phyloP scores from a whole-genome alignment of 2,329 filamentous ascomycete species.

The Aspergillus jensenii region DNA sequence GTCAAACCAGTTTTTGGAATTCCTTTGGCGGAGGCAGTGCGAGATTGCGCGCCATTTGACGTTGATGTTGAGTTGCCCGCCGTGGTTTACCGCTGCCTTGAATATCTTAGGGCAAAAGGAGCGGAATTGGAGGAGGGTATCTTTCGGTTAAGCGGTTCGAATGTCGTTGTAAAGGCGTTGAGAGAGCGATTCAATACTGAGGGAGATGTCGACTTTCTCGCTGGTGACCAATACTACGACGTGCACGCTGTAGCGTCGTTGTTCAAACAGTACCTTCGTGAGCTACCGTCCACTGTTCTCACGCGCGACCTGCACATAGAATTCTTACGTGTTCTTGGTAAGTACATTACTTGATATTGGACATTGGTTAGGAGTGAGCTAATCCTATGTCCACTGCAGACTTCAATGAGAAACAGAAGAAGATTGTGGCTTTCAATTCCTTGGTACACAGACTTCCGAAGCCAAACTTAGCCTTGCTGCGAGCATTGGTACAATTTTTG shows the following conservation, averaged over 20 bases:
- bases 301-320: constrained; percentile 87
- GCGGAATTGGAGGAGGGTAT: constrained; percentile 89
- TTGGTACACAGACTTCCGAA: constrained; percentile 78
- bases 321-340: constrained; percentile 75
- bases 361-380: neutral
- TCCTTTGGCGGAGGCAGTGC: constrained; percentile 80
- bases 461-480: constrained; percentile 77
- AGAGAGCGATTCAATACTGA: constrained; percentile 92
- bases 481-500: constrained; percentile 82
- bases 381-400: constrained; percentile 48
- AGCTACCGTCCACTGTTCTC: constrained; percentile 86
- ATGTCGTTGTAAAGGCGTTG: constrained; percentile 85
- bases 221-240: constrained; percentile 80
- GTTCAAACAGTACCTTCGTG: constrained; percentile 89
- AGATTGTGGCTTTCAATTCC: constrained; percentile 71
- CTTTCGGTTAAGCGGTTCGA: constrained; percentile 95
- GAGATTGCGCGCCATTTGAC: constrained; percentile 70
- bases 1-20: constrained; percentile 79
- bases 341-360: constrained; percentile 21
- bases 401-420: constrained; percentile 70
- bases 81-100: constrained; percentile 92
- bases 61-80: constrained; percentile 77
- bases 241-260: constrained; percentile 94
- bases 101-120: constrained; percentile 82
- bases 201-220: constrained; percentile 83